Evolutionary conservation across 352 stramenopile genomes (phyloP).

Genomic region (Phytophthora tubulina): DNA sequence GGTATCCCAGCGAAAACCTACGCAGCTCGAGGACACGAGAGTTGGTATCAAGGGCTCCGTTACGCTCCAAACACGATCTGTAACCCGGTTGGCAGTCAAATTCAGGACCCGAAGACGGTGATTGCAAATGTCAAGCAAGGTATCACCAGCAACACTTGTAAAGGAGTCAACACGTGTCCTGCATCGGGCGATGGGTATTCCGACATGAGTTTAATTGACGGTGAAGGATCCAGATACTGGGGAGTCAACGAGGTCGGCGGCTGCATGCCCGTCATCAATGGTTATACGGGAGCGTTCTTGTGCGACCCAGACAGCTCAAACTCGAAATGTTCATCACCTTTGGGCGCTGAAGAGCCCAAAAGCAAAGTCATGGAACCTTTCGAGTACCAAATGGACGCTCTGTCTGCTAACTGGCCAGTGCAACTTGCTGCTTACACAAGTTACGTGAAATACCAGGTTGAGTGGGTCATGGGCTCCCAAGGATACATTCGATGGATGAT

Average conservation of each 20-base stretch:
- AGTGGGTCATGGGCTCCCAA: conserved; percentile 63
- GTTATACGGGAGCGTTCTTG: conserved; percentile 55
- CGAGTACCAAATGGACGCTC: conserved; percentile 73
- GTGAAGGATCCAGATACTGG: conserved; percentile 50
- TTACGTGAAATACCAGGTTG: conserved; percentile 64
- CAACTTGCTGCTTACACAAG: conserved; percentile 52
- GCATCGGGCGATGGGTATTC: conserved; percentile 58
- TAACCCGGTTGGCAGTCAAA: conserved; percentile 14
- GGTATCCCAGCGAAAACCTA: conserved; percentile 56
- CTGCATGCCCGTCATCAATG: conserved; percentile 66
- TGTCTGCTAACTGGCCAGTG: conserved; percentile 60
- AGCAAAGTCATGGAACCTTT: conserved; percentile 55
- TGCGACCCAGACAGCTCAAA: conserved; percentile 60
- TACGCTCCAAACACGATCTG: conserved; percentile 66
- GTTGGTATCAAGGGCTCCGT: conserved; percentile 70
- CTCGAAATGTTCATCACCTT: conserved; percentile 42
- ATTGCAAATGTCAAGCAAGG: conserved; percentile 40
- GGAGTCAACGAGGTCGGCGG: conserved; percentile 60
- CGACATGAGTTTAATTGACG: conserved; percentile 52
- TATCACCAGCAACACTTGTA: conserved; percentile 60
- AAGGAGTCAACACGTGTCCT: conserved; percentile 55
- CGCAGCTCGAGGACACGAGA: conserved; percentile 41
- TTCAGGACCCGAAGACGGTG: conserved; percentile 51
- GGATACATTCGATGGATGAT: conserved; percentile 69
- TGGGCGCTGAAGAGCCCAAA: conserved; percentile 34